Evolutionary conservation across 441 rosid genomes (phyloP), one percentile per base, ranked within the genome.

Genomic region (Adansonia rubrostipa): DNA sequence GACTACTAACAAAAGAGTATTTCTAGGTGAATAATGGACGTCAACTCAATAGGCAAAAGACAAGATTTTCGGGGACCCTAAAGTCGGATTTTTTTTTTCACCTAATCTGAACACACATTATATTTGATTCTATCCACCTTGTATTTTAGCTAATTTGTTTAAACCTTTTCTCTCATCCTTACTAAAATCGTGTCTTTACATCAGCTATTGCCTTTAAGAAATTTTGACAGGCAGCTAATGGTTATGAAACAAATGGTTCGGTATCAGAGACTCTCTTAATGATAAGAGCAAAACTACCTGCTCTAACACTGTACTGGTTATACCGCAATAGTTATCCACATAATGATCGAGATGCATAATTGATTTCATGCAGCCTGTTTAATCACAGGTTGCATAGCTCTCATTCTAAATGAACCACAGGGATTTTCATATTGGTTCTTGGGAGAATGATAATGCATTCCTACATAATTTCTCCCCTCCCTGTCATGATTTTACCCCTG

Each of bases 401-500:
- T 24, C 1, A 24, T 24, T 61, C 42, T 61, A 61, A 28, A 61
- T 22, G n/a, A 61, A 61, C 5, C 42, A 24, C 42, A 11, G 11
- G 66, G 15, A 61, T 61, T 24, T 61, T 61, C 66, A 22, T 61
- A 11, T 24, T 28, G 24, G 64, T 60, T 60, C 64, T 24, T 33
- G 0, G 60, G 9, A 36, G 5, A 36, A 15, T 15, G 1, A 15
- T 40, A 48, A 28, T 0, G 6, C n/a, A 40, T 40, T 47, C 9
- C 42, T 22, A 6, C 13, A 24, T 14, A 17, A 44, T 19, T 45
- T 45, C 72, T 45, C 72, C 70, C 22, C 11, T 6, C 62, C 40
- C 45, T 19, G 53, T n/a, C 75, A 17, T 19, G 79, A 76, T 47
- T 72, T 51, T 36, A 58, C 62, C 10, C 33, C 71, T 3, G 40